phyloP scores from a whole-genome alignment of 441 rosid genomes.

The Pelargonium myrrhifolium region DNA sequence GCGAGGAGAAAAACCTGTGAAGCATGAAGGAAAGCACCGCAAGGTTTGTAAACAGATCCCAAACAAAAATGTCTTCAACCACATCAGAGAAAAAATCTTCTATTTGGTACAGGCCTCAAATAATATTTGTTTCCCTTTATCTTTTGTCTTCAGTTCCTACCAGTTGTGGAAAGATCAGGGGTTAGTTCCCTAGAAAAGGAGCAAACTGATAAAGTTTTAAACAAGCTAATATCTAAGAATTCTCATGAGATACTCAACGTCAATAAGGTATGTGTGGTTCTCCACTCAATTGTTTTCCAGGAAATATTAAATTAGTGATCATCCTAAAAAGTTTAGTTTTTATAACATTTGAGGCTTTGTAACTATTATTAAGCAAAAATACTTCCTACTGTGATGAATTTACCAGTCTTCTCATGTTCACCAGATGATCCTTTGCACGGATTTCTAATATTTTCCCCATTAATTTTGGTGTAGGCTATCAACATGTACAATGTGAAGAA shows the following conservation, averaged over 20 bases:
- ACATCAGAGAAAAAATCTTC: neutral
- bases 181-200: constrained; percentile 55
- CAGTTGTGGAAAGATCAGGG: constrained; percentile 61
- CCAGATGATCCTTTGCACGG: too few relatives aligned
- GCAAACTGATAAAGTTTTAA: constrained; percentile 69
- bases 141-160: constrained; percentile 52
- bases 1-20: constrained; percentile 69
- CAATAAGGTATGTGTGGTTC: constrained; percentile 45
- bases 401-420: too few relatives aligned
- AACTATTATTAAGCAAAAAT: too few relatives aligned
- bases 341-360: too few relatives aligned
- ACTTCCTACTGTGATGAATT: too few relatives aligned
- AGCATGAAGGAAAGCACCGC: constrained; percentile 71
- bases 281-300: neutral
- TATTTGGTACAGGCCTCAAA: neutral
- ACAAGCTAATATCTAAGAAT: constrained; percentile 65
- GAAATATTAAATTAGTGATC: too few relatives aligned
- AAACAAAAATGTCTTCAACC: neutral
- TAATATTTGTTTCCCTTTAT: neutral
- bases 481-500: constrained; percentile 67
- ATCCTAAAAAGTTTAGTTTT: too few relatives aligned
- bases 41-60: constrained; percentile 41
- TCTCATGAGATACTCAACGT: constrained; percentile 83
- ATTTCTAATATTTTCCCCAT: too few relatives aligned
- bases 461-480: constrained; percentile 44